These are phyloP conservation scores for Calonectria pteridis DNA, from an alignment of 2,329 filamentous ascomycete species.

Conservation along the genomic window DNA sequence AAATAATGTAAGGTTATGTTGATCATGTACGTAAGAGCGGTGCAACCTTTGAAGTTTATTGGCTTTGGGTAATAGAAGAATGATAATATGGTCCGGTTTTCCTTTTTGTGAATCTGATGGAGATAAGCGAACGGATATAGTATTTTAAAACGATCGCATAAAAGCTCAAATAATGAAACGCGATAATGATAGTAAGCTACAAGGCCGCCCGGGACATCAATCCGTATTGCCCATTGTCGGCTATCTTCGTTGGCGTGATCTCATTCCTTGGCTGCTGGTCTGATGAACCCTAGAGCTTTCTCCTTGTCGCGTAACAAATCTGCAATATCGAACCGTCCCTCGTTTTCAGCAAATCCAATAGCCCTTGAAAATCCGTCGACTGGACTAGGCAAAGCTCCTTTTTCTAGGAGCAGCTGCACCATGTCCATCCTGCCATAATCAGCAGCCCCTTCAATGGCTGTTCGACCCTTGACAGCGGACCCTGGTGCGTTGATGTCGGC, in stretches of 20 bases:
- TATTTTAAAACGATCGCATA: too few relatives aligned
- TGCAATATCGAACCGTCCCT: background rate
- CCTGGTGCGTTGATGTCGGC: slow-evolving; percentile 5
- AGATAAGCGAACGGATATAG: too few relatives aligned
- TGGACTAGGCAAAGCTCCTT: slow-evolving; percentile 3
- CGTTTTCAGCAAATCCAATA: slow-evolving; percentile 8
- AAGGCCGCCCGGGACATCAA: too few relatives aligned
- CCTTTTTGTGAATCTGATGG: too few relatives aligned
- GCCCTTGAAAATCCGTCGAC: background rate
- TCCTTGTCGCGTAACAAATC: background rate
- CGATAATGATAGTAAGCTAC: too few relatives aligned
- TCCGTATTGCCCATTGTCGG: background rate
- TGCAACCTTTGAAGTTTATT: too few relatives aligned
- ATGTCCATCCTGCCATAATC: slow-evolving; percentile 26
- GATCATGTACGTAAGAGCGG: background rate
- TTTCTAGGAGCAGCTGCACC: slow-evolving; percentile 17
- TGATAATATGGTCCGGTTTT: too few relatives aligned
- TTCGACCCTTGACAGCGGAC: slow-evolving; percentile 2
- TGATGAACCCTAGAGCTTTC: background rate
- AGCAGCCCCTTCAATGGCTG: slow-evolving; percentile 24
- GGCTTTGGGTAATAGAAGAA: too few relatives aligned
- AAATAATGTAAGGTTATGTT: background rate
- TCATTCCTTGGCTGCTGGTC: background rate
- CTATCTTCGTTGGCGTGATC: background rate
- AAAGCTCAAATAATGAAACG: too few relatives aligned